Base-by-base conservation (phyloP, 1,139 yeast genomes). In the Yamadazyma pseudoaaseri region DNA sequence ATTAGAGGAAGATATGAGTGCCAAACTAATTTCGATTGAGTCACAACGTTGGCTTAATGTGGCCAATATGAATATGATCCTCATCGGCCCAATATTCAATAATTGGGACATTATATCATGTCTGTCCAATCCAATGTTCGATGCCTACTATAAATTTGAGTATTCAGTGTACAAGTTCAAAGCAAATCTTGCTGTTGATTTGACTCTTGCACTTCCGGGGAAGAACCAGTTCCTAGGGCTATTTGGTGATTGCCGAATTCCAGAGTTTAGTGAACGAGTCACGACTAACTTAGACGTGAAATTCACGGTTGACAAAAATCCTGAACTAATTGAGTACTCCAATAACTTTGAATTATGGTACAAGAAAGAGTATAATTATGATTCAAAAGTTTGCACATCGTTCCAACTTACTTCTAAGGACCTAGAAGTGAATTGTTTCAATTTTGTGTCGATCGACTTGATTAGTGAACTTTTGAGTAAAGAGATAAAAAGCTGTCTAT, bases 271-370 rank as follows among this genome's bases (percentile, higher is more conserved):
- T 21, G 31, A 29, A 20, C 13, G 18, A 5, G 8, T 9, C 14
- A 3, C 5, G 3, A n/a, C 10, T 3, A 4, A 20, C 5, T 16
- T 38, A 6, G 34, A 33, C n/a, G 37, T 38, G 9, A 43, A 30
- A 22, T 29, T 24, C 14, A 30, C 26, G 12, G 20, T 11, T 16
- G 20, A 26, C 1, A 5, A 2, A 1, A 12, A 16, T 2, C 49
- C 48, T 1, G 30, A 29, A n/a, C 30, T 44, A 9, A 12, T 37
- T 3, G 40, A 38, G 21, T 12, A 31, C 16, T 32, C 42, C 3
- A 7, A 24, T n/a, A 35, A 27, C 13, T 32, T 33, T 37, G 83
- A 81, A 38, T 40, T 76, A 21, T 82, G 87, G 89, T 50, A 58
- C 5, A 65, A 69, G 38, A 37, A 43, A 13, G 75, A 69, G 14